Base-by-base conservation (phyloP, 345 rosid genomes). In the Moricandia moricandioides region DNA sequence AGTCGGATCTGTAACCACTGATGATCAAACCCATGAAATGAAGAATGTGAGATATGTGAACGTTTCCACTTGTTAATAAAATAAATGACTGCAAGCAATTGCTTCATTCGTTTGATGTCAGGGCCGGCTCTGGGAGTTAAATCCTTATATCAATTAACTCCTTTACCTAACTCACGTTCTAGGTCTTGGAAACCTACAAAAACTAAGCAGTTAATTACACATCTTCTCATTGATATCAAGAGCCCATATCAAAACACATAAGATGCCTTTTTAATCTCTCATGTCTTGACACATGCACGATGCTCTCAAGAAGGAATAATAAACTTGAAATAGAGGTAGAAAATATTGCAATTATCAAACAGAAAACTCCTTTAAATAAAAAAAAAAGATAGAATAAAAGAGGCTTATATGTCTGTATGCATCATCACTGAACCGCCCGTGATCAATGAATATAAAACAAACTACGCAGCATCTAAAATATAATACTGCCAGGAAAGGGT, bases 361-460 rank as follows among this genome's bases (percentile, higher is more conserved):
- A 63, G 51, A 45, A 69, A 47, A 54, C 18, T 62, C 60, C 17
- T 9, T 18, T 30, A 10, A 18, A 33, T 51, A 45, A 60, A 4
- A 51, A 67, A 18, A 7, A 52, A 4, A 61, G n/a, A n/a, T n/a
- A n/a, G 45, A 17, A 26, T 2, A 51, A 52, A 60, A 62, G 56
- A 63, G 51, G 4, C 13, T 33, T 77, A 39, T 33, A 12, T 70
- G 35, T 63, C 12, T 40, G 34, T 21, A 64, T 57, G n/a, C n/a
- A n/a, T 3, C 18, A 63, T 56, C 18, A 64, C 64, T 34, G 33
- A 39, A 77, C 61, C 55, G 49, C 45, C 67, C 34, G 77, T 62
- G 71, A 61, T 51, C 73, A 69, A 68, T 69, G 75, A 60, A 79
- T 65, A 70, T 39, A 65, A 63, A 58, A 71, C 67, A 65, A 62